A percentile compares a stretch with the other conserved stretches of the same genome.
These are phyloP conservation scores for Gossypium raimondii DNA, from an alignment of 345 rosid genomes.

Conservation along the genomic window DNA sequence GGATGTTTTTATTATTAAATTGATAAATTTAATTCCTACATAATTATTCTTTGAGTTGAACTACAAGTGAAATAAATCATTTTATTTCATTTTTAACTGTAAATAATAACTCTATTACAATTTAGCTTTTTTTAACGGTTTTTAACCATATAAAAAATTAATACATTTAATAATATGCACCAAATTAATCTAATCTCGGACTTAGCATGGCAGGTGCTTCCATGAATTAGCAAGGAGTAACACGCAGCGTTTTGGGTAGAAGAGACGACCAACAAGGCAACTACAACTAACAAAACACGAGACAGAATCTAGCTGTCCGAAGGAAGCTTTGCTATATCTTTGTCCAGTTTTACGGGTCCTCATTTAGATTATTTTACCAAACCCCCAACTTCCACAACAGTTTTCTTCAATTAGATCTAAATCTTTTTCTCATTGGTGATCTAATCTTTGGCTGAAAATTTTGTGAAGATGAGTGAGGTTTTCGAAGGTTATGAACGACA, in stretches of 20 bases:
- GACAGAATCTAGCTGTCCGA: neutral
- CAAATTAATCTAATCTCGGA: too few species aligned
- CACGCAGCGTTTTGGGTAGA: neutral
- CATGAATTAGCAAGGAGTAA: neutral
- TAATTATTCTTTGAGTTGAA: too few species aligned
- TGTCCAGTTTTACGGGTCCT: conserved; percentile 1
- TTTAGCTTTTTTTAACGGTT: too few species aligned
- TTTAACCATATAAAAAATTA: too few species aligned
- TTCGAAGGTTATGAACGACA: conserved; percentile 91
- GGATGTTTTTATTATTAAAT: too few species aligned
- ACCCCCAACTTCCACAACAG: neutral
- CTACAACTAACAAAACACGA: neutral
- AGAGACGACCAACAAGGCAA: neutral
- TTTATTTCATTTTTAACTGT: too few species aligned
- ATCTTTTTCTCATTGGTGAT: neutral
- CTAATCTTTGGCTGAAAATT: neutral
- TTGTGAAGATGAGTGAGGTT: conserved; percentile 66
- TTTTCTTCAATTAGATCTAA: conserved; percentile 3
- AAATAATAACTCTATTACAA: too few species aligned
- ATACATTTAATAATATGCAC: too few species aligned
- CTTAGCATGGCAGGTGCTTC: too few species aligned
- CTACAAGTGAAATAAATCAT: too few species aligned
- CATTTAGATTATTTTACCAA: neutral
- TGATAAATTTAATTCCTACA: too few species aligned
- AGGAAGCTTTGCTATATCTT: neutral